Base-by-base conservation (phyloP, 164 flowering plant species). In the Stephania yunnanensis region DNA sequence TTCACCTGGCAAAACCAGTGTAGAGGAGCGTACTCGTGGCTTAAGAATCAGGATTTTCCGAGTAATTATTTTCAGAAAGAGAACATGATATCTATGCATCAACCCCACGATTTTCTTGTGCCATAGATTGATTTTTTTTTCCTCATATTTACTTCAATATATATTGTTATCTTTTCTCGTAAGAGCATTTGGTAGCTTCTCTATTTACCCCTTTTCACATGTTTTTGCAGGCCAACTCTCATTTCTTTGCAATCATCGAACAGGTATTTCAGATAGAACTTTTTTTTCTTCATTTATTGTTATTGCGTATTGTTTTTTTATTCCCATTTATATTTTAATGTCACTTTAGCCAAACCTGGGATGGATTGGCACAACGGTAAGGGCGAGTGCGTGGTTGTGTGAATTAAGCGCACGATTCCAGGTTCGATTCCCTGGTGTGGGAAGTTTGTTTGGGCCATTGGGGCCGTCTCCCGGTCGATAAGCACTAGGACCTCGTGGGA, bases 211-310 rank as follows among this genome's bases (percentile, higher is more conserved):
- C 6, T 22, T 22, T 68, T 70, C 58, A 73, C 13, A 31, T 42
- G 71, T 52, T 74, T 77, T 61, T 84, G 84, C 94, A 93, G 98
- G 98, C 98, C 13, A 93, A 93, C 87, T 93, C 98, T 70, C 98
- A 93, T 85, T 90, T 85, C 79, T 93, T 81, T 89, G 92, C 97
- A 67, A 92, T 93, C 72, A 86, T 93, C 76, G 98, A 93, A 84
- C 98, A 93, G 98, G 98, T 93, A 85, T 13, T 36, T n/a, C n/a
- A 17, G 10, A 25, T 42, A 44, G 25, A 76, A 36, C 36, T 11
- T 15, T 72, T 15, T 72, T 11, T 36, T 46, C n/a, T 10, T 72
- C 19, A 12, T 71, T 36, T 25, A 15, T 50, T 69, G 22, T 29
- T 77, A 15, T 22, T 22, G n/a, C 75, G 31, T 44, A 44, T 29